These are phyloP conservation scores for Coemansia aciculifera DNA, from an alignment of 192 early-diverging fungal species.

Conservation along the genomic window DNA sequence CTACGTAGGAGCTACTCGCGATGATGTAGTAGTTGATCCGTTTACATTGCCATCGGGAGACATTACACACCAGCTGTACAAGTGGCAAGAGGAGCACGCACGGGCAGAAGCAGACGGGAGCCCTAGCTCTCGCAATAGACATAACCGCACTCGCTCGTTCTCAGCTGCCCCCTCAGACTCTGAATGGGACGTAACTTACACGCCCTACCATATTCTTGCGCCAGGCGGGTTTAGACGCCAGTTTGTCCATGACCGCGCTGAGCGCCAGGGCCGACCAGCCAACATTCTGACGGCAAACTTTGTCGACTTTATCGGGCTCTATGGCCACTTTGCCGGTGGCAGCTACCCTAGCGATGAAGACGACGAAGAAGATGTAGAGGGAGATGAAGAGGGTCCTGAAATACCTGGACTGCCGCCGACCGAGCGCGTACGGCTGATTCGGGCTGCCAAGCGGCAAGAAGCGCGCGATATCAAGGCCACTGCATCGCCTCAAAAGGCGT, in stretches of 20 bases:
- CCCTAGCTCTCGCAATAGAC: conserved; percentile 16
- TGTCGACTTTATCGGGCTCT: conserved; percentile 90
- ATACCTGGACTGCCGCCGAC: background rate
- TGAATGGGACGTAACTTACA: conserved; percentile 58
- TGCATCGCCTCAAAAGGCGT: conserved; percentile 69
- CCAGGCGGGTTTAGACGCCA: conserved; percentile 91
- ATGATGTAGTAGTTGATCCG: conserved; percentile 43
- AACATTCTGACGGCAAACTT: conserved; percentile 87
- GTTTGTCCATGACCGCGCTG: conserved; percentile 75
- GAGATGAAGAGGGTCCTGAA: conserved; percentile 22
- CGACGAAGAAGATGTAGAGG: conserved; percentile 58
- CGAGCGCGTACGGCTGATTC: conserved; percentile 25
- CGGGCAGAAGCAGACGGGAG: conserved; percentile 1
- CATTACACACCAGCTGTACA: conserved; percentile 86
- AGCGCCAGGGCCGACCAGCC: conserved; percentile 58
- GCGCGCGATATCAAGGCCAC: conserved; percentile 53
- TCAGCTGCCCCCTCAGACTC: conserved; percentile 54
- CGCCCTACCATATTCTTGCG: conserved; percentile 58
- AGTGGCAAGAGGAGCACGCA: conserved; percentile 72
- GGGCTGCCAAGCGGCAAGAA: conserved; percentile 11
- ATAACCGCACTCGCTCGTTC: conserved; percentile 41
- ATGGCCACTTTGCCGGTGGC: conserved; percentile 93
- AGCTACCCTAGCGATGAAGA: conserved; percentile 82
- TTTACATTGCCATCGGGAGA: conserved; percentile 70
- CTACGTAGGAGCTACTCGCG: background rate